These are phyloP conservation scores for Gnaphalium uliginosum DNA, from an alignment of 129 eudicot genomes.

Conservation along the genomic window DNA sequence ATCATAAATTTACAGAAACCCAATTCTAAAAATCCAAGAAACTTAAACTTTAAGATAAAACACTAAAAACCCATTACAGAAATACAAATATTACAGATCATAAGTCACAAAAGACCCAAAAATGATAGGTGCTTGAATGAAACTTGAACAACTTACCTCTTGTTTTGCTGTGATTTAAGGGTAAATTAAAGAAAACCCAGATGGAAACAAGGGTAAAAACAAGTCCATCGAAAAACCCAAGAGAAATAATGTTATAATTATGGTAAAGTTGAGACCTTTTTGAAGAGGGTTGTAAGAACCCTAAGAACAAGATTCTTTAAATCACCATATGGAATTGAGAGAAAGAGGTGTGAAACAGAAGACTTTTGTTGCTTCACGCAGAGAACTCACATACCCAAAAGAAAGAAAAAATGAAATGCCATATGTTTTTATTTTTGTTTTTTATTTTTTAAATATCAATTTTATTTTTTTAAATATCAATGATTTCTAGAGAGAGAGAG, in stretches of 20 bases:
- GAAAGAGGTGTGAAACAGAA: conserved; percentile 81
- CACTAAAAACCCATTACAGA: conserved; percentile 13
- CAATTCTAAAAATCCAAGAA: conserved; percentile 9
- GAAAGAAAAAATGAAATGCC: not conserved
- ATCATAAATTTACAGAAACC: not conserved
- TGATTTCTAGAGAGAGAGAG: not conserved
- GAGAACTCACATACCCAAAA: not conserved
- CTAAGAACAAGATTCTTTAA: conserved; percentile 46
- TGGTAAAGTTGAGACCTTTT: conserved; percentile 41
- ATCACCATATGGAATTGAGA: conserved; percentile 42
- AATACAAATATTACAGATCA: conserved; percentile 10
- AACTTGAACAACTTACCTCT: conserved; percentile 8
- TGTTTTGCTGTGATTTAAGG: not conserved
- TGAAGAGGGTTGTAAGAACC: not conserved
- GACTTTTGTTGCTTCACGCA: conserved; percentile 53
- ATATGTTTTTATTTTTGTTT: not conserved
- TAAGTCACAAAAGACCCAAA: conserved; percentile 1
- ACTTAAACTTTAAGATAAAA: conserved; percentile 2
- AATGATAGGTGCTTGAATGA: not conserved
- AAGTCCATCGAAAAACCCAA: conserved; percentile 10
- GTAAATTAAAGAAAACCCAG: conserved; percentile 19
- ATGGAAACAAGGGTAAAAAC: conserved; percentile 33
- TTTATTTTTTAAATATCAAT: no score
- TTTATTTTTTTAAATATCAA: no score
- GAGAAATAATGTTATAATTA: not conserved